Evolutionary conservation across 176 grass and related monocot genomes (phyloP), one percentile per base, ranked within the genome.

Genomic region (Aegilops umbellulata): DNA sequence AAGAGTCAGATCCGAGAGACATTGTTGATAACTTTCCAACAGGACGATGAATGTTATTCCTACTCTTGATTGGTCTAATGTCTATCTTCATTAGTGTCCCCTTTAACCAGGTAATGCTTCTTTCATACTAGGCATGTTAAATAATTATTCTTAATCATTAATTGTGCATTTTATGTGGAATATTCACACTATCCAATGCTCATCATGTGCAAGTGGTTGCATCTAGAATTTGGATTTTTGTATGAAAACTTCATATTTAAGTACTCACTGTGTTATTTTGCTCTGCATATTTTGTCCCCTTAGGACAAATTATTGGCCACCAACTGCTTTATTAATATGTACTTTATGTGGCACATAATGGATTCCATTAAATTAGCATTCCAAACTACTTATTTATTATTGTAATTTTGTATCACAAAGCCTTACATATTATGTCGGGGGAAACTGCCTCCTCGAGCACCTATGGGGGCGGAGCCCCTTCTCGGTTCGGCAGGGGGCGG

Each of bases 71-170:
- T 65, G 60, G 83, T 32, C 13, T 89, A 22, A 46, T 85, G 6
- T 90, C 80, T 32, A 49, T 95, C 69, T 71, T 91, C 34, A 46
- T 35, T 1, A 47, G 44, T 19, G 22, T 89, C 3, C 90, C 90
- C 0, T 16, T 95, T 3, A 78, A 76, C n/a, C 63, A 91, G 90
- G 93, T 95, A 83, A 51, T 20, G 1, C 7, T 82, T 76, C 11
- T 35, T 22, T n/a, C 10, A 26, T 74, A 35, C 0, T 8, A 0
- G 17, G 61, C 5, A 9, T 27, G 8, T 46, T 83, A 10, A 63
- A 76, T 51, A 0, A 17, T 76, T 30, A 11, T 17, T 75, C 42
- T 23, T 25, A 51, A 29, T 76, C 4, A 19, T 53, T 49, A 19
- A 49, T 29, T 29, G n/a, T 30, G 3, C 8, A 20, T 19, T 51